Evolutionary conservation across 371 early-diverging fungal species (phyloP).

Genomic region (Mucor piriformis): DNA sequence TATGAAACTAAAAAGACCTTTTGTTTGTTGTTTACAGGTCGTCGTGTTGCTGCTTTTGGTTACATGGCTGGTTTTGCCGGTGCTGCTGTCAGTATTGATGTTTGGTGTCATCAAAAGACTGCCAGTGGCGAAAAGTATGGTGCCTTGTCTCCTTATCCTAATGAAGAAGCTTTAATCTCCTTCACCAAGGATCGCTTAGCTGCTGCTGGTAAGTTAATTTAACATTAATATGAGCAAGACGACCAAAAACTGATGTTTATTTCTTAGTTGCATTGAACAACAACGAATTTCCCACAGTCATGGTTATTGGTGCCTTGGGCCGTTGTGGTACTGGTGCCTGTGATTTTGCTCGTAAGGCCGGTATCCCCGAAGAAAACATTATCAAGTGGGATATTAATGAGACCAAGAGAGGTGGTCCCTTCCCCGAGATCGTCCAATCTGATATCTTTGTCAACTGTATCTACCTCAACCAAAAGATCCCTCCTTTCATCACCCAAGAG

Average conservation of each 20-base stretch:
- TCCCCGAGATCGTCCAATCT: slow-evolving; percentile 82
- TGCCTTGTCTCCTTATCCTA: slow-evolving; percentile 80
- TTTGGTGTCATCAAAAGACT: slow-evolving; percentile 85
- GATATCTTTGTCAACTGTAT: slow-evolving; percentile 98
- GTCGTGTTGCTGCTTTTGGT: slow-evolving; percentile 97
- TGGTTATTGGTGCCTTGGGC: slow-evolving; percentile 98
- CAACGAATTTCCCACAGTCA: slow-evolving; percentile 76
- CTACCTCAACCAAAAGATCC: slow-evolving; percentile 89
- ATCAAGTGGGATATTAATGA: slow-evolving; percentile 96
- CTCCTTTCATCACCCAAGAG: slow-evolving; percentile 89
- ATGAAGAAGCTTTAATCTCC: slow-evolving; percentile 78
- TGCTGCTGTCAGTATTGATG: slow-evolving; percentile 87
- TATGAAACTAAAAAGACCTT: not conserved
- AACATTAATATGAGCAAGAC: not conserved
- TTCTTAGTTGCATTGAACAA: slow-evolving; percentile 49
- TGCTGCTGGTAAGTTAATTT: slow-evolving; percentile 59
- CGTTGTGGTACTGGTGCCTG: slow-evolving; percentile 94
- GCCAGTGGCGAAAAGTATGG: slow-evolving; percentile 59
- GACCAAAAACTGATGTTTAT: not conserved
- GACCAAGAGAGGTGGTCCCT: slow-evolving; percentile 93
- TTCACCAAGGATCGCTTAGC: slow-evolving; percentile 74
- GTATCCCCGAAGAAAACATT: slow-evolving; percentile 88
- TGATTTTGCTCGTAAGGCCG: slow-evolving; percentile 82
- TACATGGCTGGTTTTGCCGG: slow-evolving; percentile 98
- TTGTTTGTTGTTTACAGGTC: slow-evolving; percentile 46